A percentile compares a stretch with the other conserved stretches of the same genome.
These are phyloP conservation scores for Clonostachys rosea DNA, from an alignment of 2,329 filamentous ascomycete genomes.

Conservation along the genomic window DNA sequence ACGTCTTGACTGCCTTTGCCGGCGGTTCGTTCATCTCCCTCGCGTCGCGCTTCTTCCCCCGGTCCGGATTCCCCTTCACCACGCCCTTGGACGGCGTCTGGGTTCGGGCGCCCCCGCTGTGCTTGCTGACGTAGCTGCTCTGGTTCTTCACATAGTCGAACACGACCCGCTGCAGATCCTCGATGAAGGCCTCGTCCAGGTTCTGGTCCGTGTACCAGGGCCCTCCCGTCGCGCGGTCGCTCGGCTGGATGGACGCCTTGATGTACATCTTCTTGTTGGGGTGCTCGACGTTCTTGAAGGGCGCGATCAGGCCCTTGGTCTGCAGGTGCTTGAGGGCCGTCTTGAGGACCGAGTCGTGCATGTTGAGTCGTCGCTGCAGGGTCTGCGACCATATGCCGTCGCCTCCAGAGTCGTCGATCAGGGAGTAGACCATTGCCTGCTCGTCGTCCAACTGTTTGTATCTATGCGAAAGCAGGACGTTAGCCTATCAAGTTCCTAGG, in stretches of 20 bases:
- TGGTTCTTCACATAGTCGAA: constrained; percentile 67
- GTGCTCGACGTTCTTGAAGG: constrained; percentile 87
- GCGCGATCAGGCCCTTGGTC: constrained; percentile 74
- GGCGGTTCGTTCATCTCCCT: constrained; percentile 23
- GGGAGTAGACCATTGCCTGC: constrained; percentile 76
- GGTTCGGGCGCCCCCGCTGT: constrained; percentile 16
- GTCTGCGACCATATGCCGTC: constrained; percentile 90
- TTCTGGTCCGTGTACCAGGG: constrained; percentile 93
- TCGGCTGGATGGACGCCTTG: constrained; percentile 76
- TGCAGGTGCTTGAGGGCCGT: constrained; percentile 82
- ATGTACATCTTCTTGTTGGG: constrained; percentile 96
- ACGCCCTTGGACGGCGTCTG: constrained; percentile 51
- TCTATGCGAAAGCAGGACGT: too few species aligned
- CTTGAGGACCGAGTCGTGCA: constrained; percentile 80
- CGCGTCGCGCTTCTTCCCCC: constrained; percentile 47
- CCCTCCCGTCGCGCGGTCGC: constrained; percentile 86
- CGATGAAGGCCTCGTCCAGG: constrained; percentile 84
- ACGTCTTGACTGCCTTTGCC: constrained; percentile 17
- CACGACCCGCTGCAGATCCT: constrained; percentile 67
- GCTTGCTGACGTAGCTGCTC: constrained; percentile 60
- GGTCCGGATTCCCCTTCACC: constrained; percentile 39
- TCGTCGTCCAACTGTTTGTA: constrained; percentile 54
- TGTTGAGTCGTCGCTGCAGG: constrained; percentile 73
- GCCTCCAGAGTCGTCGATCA: constrained; percentile 80
- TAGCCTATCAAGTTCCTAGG: too few species aligned